Base-by-base conservation (phyloP, 2,329 filamentous ascomycete species). In the Scopulariopsis brevicaulis region DNA sequence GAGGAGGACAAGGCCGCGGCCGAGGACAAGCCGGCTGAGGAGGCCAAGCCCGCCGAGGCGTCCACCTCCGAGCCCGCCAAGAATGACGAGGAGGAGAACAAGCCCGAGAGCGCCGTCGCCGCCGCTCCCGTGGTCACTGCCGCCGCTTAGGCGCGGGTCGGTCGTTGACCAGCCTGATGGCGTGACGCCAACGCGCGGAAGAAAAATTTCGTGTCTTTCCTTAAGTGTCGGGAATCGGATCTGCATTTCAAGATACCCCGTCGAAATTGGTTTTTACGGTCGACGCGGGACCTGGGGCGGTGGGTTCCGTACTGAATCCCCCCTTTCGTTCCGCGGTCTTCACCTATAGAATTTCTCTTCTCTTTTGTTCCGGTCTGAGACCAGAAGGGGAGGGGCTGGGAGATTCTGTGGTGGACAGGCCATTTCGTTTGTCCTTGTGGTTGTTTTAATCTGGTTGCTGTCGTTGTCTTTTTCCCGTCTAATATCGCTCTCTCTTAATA, bases 231-330 rank as follows among this genome's bases (percentile, higher is more conserved):
- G 74, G 75, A 71, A 74, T 71, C 75, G 74, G 75, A 74, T 77
- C 73, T 79, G 77, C 77, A 79, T 80, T 79, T 79, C 74, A 73
- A 77, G 76, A 79, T 78, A 79, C 77, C 77, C 77, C 74, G 72
- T 76, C 72, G 70, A 77, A 72, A 76, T 73, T 77, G 74, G 71
- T 72, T 73, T 72, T 73, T 72, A 68, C 68, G 20, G 24, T 51
- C 43, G 51, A 63, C 57, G 50, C 35, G 34, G 32, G 32, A n/a
- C 24, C 8, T 24, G n/a, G n/a, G 25, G n/a, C 6, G 46, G 20
- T 10, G 11, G n/a, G 43, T 32, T 32, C 28, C 8, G 4, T 32
- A 32, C 28, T 32, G 28, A 32, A 32, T 32, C 8, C 28, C 28
- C 43, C 43, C 20, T 48, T 18, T 18, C n/a, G 43, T 22, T 18